phyloP scores from a whole-genome alignment of 2,329 filamentous ascomycete genomes.

The Claviceps arundinis region DNA sequence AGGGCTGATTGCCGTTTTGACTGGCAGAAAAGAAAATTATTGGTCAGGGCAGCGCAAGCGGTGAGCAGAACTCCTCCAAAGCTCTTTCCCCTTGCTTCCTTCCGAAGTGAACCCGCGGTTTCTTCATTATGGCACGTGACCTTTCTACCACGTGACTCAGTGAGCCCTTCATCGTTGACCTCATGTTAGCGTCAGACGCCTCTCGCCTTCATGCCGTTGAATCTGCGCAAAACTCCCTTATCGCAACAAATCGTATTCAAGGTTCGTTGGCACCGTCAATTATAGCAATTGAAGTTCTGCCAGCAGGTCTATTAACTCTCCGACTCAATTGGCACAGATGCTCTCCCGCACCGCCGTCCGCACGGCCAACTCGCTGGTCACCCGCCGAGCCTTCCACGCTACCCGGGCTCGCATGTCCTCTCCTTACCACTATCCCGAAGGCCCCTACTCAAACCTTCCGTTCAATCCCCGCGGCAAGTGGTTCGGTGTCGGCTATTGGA shows the following conservation, averaged over 20 bases:
- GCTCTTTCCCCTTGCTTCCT: neutral
- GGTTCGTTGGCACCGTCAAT: conserved; percentile 8
- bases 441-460: conserved; percentile 84
- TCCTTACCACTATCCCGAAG: conserved; percentile 97
- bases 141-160: conserved; percentile 9
- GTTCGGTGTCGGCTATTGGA: conserved; percentile 76
- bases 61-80: conserved; percentile 8
- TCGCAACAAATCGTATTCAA: conserved; percentile 6
- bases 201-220: conserved; percentile 10
- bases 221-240: conserved; percentile 13
- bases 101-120: neutral
- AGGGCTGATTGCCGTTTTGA: neutral
- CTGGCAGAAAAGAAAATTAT: conserved; percentile 15
- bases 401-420: conserved; percentile 75
- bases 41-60: conserved; percentile 10
- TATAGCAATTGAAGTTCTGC: neutral
- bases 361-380: conserved; percentile 54
- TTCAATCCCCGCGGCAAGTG: conserved; percentile 89
- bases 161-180: conserved; percentile 18
- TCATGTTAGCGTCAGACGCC: conserved; percentile 17
- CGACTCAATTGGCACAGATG: conserved; percentile 46
- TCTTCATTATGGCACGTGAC: too few relatives aligned
- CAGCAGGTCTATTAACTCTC: conserved; percentile 26
- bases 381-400: conserved; percentile 88
- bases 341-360: conserved; percentile 57